Base-by-base conservation (phyloP, 1,284 basidiomycete genomes). In the Cerrena zonata region DNA sequence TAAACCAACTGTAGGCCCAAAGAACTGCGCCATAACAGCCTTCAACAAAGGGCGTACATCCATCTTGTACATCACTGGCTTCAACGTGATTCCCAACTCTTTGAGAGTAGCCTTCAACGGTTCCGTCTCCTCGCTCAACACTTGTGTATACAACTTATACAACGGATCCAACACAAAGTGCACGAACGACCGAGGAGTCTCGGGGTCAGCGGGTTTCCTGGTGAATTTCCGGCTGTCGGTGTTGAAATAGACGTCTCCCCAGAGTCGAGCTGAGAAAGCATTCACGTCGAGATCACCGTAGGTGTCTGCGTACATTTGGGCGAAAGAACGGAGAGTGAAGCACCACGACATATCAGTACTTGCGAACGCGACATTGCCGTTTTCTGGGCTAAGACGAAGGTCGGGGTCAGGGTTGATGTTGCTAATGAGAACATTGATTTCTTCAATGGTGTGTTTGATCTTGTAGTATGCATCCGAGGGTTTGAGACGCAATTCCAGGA, bases 231-330 rank as follows among this genome's bases (percentile, higher is more conserved):
- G 84, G 13, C 76, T 78, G 48, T 89, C 84, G 34, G 76, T 65
- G 68, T 93, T 83, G 71, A 91, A 98, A 74, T 93, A 99, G 63
- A 99, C 93, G 70, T 99, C 95, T 23, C 96, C 96, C 96, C 96
- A 99, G 11, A 99, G 80, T 37, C 96, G 84, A 60, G 84, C 80
- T 15, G 94, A 91, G 58, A 90, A 89, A 1, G 79, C 73, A 30
- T 70, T 59, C 13, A 87, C 78, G 58, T 90, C 84, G 25, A 90
- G 64, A 22, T 50, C 66, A 80, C 91, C 89, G 62, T 86, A 96
- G 7, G 90, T 89, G 61, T 97, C 90, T 5, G 93, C 87, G 66
- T 99, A 99, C 86, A 99, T 90, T 70, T 91, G 82, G 10, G 96
- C 94, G 66, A 99, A 99, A 12, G 93, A 94, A 39, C 81, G 78